phyloP scores from a whole-genome alignment of 768 basidiomycete species.

The Phanerodontia chrysosporium region DNA sequence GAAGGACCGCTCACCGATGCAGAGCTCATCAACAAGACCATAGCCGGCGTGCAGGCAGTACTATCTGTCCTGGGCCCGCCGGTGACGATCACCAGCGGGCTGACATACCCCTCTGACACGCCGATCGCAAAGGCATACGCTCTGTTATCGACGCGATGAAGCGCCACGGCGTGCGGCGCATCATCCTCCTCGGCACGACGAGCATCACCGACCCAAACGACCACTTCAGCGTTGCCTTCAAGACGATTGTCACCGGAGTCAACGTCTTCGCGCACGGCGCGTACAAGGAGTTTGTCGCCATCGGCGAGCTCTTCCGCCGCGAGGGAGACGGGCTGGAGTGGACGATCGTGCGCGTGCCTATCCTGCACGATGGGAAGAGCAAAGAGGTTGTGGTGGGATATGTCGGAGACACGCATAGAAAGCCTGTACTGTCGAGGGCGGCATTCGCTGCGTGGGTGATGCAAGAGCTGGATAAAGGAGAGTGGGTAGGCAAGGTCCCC shows the following conservation, averaged over 20 bases:
- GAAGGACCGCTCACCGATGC: conserved; percentile 54
- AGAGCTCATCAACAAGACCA: conserved; percentile 44
- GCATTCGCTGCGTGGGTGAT: conserved; percentile 61
- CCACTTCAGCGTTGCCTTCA: conserved; percentile 45
- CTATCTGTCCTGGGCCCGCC: conserved; percentile 63
- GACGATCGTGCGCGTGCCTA: conserved; percentile 68
- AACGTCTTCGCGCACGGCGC: conserved; percentile 45
- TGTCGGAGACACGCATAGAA: conserved; percentile 57
- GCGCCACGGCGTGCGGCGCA: conserved; percentile 45
- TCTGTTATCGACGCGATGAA: conserved; percentile 55
- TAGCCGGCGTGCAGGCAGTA: conserved; percentile 57
- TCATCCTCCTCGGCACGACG: conserved; percentile 64
- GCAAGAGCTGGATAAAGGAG: conserved; percentile 49
- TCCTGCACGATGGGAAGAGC: conserved; percentile 45
- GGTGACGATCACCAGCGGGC: conserved; percentile 34
- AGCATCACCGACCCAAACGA: conserved; percentile 62
- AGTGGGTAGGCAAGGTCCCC: conserved; percentile 53
- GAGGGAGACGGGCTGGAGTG: conserved; percentile 51
- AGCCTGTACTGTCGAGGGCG: conserved; percentile 44
- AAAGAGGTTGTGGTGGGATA: conserved; percentile 56
- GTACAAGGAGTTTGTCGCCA: conserved; percentile 66
- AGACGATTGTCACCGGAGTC: conserved; percentile 34
- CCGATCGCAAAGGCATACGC: conserved; percentile 63
- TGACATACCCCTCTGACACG: conserved; percentile 39
- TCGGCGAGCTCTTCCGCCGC: conserved; percentile 50